A percentile compares a stretch with the other conserved stretches of the same genome.
These are phyloP conservation scores for Suillus alpinus DNA, from an alignment of 768 basidiomycete genomes.

Conservation along the genomic window DNA sequence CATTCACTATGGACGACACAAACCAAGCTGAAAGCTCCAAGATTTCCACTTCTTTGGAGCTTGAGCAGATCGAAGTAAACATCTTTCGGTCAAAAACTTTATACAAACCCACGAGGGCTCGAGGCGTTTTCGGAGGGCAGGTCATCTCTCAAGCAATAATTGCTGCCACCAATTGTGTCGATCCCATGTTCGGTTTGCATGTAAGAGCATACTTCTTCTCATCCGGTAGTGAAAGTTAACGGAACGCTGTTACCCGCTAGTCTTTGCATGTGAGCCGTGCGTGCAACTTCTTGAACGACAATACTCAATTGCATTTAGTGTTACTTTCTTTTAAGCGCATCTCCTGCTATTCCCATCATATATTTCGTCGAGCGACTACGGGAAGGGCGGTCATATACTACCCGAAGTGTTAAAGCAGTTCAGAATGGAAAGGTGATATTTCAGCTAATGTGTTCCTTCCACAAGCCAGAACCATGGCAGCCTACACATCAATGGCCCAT, in stretches of 20 bases:
- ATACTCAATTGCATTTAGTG: conserved; percentile 44
- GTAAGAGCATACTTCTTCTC: conserved; percentile 43
- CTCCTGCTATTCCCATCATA: conserved; percentile 68
- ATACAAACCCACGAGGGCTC: conserved; percentile 54
- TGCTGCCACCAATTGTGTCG: conserved; percentile 73
- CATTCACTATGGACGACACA: conserved; percentile 32
- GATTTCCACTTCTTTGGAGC: conserved; percentile 72
- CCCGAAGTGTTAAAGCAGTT: conserved; percentile 59
- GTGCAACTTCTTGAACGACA: neutral
- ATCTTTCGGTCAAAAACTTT: conserved; percentile 77
- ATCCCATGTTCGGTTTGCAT: conserved; percentile 63
- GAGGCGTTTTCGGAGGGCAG: conserved; percentile 87
- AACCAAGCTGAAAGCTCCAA: conserved; percentile 62
- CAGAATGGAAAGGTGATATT: conserved; percentile 53
- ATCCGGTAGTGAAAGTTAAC: neutral
- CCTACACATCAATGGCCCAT: conserved; percentile 66
- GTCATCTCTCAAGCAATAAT: conserved; percentile 87
- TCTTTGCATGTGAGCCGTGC: conserved; percentile 62
- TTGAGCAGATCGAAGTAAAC: conserved; percentile 75
- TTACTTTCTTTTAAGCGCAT: conserved; percentile 78
- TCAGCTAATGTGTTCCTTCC: conserved; percentile 79
- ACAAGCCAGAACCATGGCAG: conserved; percentile 75
- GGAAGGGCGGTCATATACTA: conserved; percentile 71
- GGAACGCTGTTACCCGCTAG: conserved; percentile 28
- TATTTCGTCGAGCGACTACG: conserved; percentile 77